phyloP scores from a whole-genome alignment of 768 basidiomycete genomes.

The Podaxis mareebaensis region DNA sequence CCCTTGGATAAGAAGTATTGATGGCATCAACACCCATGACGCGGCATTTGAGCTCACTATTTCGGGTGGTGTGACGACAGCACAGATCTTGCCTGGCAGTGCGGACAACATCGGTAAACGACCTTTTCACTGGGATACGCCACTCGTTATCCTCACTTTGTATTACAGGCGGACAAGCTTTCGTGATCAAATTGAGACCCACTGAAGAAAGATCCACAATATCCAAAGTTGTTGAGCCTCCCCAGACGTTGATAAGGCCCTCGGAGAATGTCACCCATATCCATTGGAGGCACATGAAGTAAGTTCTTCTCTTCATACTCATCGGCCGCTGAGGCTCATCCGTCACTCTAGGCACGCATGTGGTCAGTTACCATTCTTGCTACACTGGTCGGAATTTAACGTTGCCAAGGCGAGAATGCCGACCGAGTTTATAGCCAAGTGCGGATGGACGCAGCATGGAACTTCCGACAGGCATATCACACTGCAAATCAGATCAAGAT shows the following conservation, averaged over 20 bases:
- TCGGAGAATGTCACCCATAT: conserved; percentile 34
- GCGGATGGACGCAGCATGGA: conserved; percentile 67
- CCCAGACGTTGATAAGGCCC: conserved; percentile 49
- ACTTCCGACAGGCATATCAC: conserved; percentile 72
- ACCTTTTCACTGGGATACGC: background rate
- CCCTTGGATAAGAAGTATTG: conserved; percentile 70
- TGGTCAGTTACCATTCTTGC: conserved; percentile 30
- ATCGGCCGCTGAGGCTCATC: background rate
- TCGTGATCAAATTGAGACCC: conserved; percentile 73
- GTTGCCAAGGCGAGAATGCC: conserved; percentile 56
- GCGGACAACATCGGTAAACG: conserved; percentile 56
- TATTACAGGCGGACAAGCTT: conserved; percentile 69
- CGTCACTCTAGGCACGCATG: conserved; percentile 58
- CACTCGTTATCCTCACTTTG: background rate
- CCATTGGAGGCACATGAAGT: conserved; percentile 81
- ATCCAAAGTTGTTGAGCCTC: conserved; percentile 74
- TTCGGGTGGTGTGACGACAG: conserved; percentile 74
- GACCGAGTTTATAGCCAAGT: conserved; percentile 42
- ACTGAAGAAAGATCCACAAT: conserved; percentile 69
- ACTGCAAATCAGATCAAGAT: conserved; percentile 63
- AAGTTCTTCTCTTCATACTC: conserved; percentile 15
- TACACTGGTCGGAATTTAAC: background rate
- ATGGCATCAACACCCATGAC: conserved; percentile 78
- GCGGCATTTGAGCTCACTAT: conserved; percentile 55
- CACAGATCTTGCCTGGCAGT: conserved; percentile 74